Percentiles rank a stretch among this genome's conserved stretches.
phyloP scores from a whole-genome alignment of 179 eudicot genomes.

The Sideroxylon spinosum region DNA sequence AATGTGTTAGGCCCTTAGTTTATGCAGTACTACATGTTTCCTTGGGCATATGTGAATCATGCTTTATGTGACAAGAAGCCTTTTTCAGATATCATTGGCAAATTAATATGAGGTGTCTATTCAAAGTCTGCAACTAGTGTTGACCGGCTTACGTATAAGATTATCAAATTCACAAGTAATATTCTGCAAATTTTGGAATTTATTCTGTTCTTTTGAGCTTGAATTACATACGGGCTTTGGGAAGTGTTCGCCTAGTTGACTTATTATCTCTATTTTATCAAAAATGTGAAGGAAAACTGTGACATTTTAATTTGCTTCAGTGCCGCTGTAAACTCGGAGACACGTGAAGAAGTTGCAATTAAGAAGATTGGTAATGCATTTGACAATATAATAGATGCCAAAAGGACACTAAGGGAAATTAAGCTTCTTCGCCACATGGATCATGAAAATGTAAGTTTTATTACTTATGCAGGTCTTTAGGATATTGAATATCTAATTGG shows the following conservation, averaged over 20 bases:
- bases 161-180: not conserved
- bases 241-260: slow-evolving; percentile 5
- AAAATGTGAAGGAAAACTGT: slow-evolving; percentile 14
- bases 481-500: not conserved
- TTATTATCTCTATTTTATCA: slow-evolving; percentile 8
- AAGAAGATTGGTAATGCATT: slow-evolving; percentile 91
- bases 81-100: not conserved
- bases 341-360: slow-evolving; percentile 85
- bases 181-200: not conserved
- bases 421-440: slow-evolving; percentile 88
- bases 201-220: not conserved
- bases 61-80: not conserved
- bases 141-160: not conserved
- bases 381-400: slow-evolving; percentile 87
- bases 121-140: not conserved
- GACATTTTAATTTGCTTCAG: slow-evolving; percentile 35
- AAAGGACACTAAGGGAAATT: slow-evolving; percentile 84
- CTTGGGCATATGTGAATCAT: not conserved
- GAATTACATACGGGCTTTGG: not conserved
- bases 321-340: slow-evolving; percentile 82
- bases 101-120: not conserved
- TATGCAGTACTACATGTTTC: not conserved
- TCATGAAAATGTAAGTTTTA: slow-evolving; percentile 73
- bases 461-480: not conserved
- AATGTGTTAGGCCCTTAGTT: not conserved